These are phyloP conservation scores for Sporothrix pseudoabietina DNA, from an alignment of 2,329 filamentous ascomycete species.

Conservation along the genomic window DNA sequence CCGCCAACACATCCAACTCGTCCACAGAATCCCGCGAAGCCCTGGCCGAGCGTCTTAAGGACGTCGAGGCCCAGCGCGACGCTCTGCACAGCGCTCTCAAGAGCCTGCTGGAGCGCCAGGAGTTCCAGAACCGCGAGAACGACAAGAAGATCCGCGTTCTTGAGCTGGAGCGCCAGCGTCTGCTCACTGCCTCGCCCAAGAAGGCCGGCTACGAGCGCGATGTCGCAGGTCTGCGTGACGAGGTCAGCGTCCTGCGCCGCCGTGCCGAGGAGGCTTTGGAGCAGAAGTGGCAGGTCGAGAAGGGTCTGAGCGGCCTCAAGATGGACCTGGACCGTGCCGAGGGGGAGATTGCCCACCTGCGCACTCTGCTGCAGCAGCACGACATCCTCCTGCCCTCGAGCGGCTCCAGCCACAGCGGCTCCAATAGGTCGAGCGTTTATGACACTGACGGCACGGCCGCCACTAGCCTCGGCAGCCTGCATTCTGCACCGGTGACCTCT, in stretches of 20 bases:
- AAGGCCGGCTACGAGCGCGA: slow-evolving; percentile 82
- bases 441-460: slow-evolving; percentile 37
- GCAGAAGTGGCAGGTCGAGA: slow-evolving; percentile 70
- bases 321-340: slow-evolving; percentile 97
- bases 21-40: slow-evolving; percentile 64
- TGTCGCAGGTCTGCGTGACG: slow-evolving; percentile 74
- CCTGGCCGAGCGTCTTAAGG: slow-evolving; percentile 79
- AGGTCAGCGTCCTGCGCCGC: slow-evolving; percentile 80
- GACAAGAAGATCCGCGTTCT: slow-evolving; percentile 76
- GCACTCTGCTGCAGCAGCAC: slow-evolving; percentile 75
- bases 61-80: slow-evolving; percentile 91
- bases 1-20: slow-evolving; percentile 39
- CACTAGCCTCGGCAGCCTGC: not conserved
- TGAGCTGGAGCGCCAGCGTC: slow-evolving; percentile 75
- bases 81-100: slow-evolving; percentile 86
- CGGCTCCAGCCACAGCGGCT: slow-evolving; percentile 47
- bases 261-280: slow-evolving; percentile 92
- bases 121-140: slow-evolving; percentile 80
- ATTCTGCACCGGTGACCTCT: slow-evolving; percentile 59
- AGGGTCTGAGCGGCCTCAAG: slow-evolving; percentile 55
- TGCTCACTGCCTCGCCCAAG: slow-evolving; percentile 68
- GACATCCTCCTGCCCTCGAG: slow-evolving; percentile 74
- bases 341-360: slow-evolving; percentile 85
- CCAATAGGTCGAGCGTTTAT: slow-evolving; percentile 35
- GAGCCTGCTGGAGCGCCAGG: slow-evolving; percentile 81